Base-by-base conservation (phyloP, 768 basidiomycete genomes). In the Candolleomyces efflorescens region DNA sequence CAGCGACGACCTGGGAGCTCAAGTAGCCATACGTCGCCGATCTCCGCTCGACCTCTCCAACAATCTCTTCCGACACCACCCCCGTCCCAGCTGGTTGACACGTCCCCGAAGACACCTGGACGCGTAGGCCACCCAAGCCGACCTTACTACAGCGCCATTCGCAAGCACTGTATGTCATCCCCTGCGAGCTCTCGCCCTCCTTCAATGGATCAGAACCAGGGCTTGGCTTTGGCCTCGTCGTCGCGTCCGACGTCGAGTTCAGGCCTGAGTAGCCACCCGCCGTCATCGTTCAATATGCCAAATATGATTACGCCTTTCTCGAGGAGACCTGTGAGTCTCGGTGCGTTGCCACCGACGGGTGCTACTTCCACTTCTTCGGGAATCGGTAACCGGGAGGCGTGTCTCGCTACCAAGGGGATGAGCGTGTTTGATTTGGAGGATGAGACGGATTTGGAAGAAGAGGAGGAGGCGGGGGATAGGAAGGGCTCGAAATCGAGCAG, bases 81-180 rank as follows among this genome's bases (percentile, higher is more conserved):
- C 32, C 32, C 32, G 11, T n/a, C n/a, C n/a, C 32, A 32, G 32
- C 32, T 11, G 11, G 32, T 32, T 32, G 32, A 32, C 32, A 32
- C 32, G 32, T 32, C 32, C 32, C 32, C 32, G 32, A 32, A 32
- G 32, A 32, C 5, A 32, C 60, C 60, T 37, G 56, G 62, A 26
- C 58, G 60, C 26, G 32, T 32, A 32, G 62, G 62, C 47, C 58
- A 58, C 20, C 59, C 59, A 9, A 59, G 60, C 39, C 56, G 62
- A 2, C 62, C 62, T 37, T 63, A 63, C 55, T 63, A 59, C 53
- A 59, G 57, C 50, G 59, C 58, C 27, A 55, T 63, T 51, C 59
- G 62, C 38, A 54, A 54, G 36, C 55, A 60, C 10, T 56, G 47
- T 22, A 56, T 60, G 43, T 63, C 62, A 10, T 57, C 56, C 4